Percentiles rank a stretch among this genome's conserved stretches.
These are phyloP conservation scores for Claviceps purpurea DNA, from an alignment of 2,329 filamentous ascomycete species.

Conservation along the genomic window DNA sequence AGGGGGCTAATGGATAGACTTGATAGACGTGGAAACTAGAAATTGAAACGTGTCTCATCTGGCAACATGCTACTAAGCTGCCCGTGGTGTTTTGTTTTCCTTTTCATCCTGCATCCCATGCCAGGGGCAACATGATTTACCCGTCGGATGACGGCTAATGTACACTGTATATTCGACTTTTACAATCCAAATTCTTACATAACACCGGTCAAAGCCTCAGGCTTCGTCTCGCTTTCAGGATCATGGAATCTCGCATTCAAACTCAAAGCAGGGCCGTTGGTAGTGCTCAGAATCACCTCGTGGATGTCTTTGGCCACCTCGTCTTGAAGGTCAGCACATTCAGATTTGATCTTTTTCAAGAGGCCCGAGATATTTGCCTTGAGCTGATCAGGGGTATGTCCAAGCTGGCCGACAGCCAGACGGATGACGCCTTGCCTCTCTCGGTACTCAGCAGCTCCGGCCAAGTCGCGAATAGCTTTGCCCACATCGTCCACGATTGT, in stretches of 20 bases:
- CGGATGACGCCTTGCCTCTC: slow-evolving; percentile 75
- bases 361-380: slow-evolving; percentile 71
- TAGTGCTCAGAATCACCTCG: slow-evolving; percentile 71
- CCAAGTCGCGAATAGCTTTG: slow-evolving; percentile 63
- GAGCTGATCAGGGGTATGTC: slow-evolving; percentile 77
- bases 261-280: slow-evolving; percentile 74
- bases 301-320: slow-evolving; percentile 31
- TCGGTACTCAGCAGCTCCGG: slow-evolving; percentile 75
- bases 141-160: slow-evolving; percentile 21
- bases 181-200: slow-evolving; percentile 28
- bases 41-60: slow-evolving; percentile 6
- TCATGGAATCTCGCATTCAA: slow-evolving; percentile 67
- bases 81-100: neutral
- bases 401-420: slow-evolving; percentile 82
- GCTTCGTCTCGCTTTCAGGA: slow-evolving; percentile 40
- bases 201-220: slow-evolving; percentile 36
- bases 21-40: neutral
- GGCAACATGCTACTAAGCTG: slow-evolving; percentile 16
- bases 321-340: slow-evolving; percentile 57
- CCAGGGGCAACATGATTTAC: slow-evolving; percentile 8
- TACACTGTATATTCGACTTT: slow-evolving; percentile 18
- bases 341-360: slow-evolving; percentile 63
- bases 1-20: slow-evolving; percentile 19
- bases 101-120: neutral
- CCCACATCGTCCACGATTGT: slow-evolving; percentile 77